Evolutionary conservation across 176 grass and related monocot genomes (phyloP), one percentile per base, ranked within the genome.

Genomic region (Ensete ventricosum): DNA sequence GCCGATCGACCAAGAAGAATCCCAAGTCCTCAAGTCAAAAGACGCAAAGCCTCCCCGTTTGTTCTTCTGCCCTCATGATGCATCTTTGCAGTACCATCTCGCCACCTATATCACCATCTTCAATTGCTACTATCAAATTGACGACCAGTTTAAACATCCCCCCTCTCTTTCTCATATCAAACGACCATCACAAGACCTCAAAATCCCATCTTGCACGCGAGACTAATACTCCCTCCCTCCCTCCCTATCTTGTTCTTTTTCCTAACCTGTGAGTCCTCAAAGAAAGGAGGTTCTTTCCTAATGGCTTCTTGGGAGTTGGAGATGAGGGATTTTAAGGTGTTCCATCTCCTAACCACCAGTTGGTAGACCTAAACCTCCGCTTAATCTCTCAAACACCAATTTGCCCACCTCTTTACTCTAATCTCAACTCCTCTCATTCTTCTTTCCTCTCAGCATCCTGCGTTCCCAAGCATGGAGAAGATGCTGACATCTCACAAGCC

Each of bases 271-370:
- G 21, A 67, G 26, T 9, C 65, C 17, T 26, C 58, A 8, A 8
- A 62, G 58, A 8, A 8, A 62, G 58, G 58, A 9, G 63, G 63
- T 65, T 29, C 21, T 23, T 70, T 22, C 43, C 67, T 0, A 43
- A 48, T 9, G 48, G 67, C 9, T 70, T 70, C 67, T 51, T 1
- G 74, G 64, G 29, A 65, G 25, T 62, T 1, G 24, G 53, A 5
- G 52, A 58, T 13, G 55, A 4, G 26, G 78, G n/a, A 52, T 65
- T 74, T 82, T 82, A 79, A 79, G 70, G 78, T 72, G 85, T 62
- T 82, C 60, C 53, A 78, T 80, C 85, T 80, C 49, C 76, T 82
- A 87, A 83, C 85, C 73, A 83, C 80, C 80, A 80, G 85, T 87
- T 83, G 85, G 80, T 83, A 70, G 76, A 87, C 85, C 85, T 87